A percentile compares a stretch with the other conserved stretches of the same genome.
Conservation (phyloP, 208 protist species). For the Eutreptiella sp. region DNA sequence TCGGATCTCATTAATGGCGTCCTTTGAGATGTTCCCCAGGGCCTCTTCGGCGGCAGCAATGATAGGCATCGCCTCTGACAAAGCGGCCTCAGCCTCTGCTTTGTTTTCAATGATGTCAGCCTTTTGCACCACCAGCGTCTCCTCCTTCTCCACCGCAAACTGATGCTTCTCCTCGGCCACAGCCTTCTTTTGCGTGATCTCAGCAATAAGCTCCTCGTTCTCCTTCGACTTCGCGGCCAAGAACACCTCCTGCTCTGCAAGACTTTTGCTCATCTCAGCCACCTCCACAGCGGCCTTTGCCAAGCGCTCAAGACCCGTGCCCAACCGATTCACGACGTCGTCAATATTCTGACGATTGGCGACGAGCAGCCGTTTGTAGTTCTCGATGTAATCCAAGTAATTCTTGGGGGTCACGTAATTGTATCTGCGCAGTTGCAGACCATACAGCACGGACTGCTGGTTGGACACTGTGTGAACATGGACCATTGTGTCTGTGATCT, state of each 20-base stretch:
- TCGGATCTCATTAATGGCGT: constrained; percentile 93
- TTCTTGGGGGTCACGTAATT: constrained; percentile 99
- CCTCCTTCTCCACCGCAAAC: constrained; percentile 77
- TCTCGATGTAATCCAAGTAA: constrained; percentile 95
- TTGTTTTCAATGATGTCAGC: constrained; percentile 81
- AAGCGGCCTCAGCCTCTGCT: constrained; percentile 82
- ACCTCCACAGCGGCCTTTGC: constrained; percentile 89
- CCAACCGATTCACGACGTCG: constrained; percentile 86
- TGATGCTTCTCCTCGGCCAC: constrained; percentile 78
- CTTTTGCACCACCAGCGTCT: constrained; percentile 76
- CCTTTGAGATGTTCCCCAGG: constrained; percentile 85
- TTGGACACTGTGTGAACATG: constrained; percentile 83
- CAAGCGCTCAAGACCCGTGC: constrained; percentile 92
- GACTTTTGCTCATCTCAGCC: constrained; percentile 84
- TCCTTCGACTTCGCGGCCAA: constrained; percentile 85
- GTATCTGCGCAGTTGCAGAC: constrained; percentile 81
- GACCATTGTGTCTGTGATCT: constrained; percentile 91
- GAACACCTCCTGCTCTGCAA: constrained; percentile 84
- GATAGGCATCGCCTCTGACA: constrained; percentile 92
- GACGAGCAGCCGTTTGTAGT: constrained; percentile 85
- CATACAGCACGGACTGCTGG: constrained; percentile 74
- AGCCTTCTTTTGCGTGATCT: constrained; percentile 76
- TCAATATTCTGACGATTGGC: constrained; percentile 86
- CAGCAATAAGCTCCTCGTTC: constrained; percentile 80
- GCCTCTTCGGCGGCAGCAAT: constrained; percentile 90